Percentiles rank a stretch among this genome's conserved stretches.
Evolutionary conservation across 2,329 filamentous ascomycete species (phyloP).

Genomic region (Calonectria pauciramosa): DNA sequence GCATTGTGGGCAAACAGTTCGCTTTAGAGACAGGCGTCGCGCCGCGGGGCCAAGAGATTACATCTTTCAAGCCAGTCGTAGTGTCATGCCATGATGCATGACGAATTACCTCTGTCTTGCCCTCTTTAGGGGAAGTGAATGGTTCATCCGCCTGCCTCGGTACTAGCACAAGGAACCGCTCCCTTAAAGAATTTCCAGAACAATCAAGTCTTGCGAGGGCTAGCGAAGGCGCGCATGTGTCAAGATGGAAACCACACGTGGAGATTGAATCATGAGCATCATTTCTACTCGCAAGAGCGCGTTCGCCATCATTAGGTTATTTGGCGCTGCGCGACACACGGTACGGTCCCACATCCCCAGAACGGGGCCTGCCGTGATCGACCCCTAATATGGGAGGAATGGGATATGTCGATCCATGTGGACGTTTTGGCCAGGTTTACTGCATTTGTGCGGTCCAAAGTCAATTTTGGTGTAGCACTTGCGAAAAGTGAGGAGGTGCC

Average conservation of each 20-base stretch:
- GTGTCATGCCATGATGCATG: constrained; percentile 17
- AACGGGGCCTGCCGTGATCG: constrained; percentile 38
- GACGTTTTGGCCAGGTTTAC: not conserved
- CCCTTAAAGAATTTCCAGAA: constrained; percentile 8
- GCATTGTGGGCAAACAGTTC: constrained; percentile 28
- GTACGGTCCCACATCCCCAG: constrained; percentile 24
- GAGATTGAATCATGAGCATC: not conserved
- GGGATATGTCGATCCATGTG: constrained; percentile 22
- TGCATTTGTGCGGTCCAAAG: not conserved
- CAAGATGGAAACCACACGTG: not conserved
- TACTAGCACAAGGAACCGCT: not conserved
- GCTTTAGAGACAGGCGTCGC: constrained; percentile 22
- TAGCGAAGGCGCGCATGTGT: not conserved
- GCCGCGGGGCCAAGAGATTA: constrained; percentile 30
- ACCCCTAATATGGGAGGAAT: constrained; percentile 21
- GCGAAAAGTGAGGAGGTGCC: not conserved
- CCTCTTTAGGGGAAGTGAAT: not conserved
- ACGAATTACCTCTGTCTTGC: not conserved
- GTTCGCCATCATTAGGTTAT: not conserved
- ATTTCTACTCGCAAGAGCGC: not conserved
- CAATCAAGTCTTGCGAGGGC: not conserved
- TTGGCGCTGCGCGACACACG: not conserved
- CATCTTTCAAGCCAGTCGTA: constrained; percentile 6
- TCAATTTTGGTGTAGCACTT: not conserved
- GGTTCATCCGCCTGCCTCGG: constrained; percentile 6